Conservation (phyloP, 106 monocot species). For the Dendrobium nobile region DNA sequence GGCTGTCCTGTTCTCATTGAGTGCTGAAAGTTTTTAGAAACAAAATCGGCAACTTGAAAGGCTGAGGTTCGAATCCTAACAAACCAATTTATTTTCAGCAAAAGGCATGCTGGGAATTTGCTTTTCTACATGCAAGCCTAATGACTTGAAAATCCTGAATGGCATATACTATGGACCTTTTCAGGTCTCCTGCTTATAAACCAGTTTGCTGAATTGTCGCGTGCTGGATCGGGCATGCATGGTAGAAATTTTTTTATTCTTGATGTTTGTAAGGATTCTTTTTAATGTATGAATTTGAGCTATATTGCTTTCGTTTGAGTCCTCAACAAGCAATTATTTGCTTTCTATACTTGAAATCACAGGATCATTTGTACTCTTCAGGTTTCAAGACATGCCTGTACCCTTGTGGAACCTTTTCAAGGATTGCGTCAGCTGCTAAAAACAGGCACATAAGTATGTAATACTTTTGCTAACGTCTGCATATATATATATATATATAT, state of each 20-base stretch:
- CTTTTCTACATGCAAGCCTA: neutral
- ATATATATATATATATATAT: neutral
- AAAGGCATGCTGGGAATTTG: neutral
- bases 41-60: neutral
- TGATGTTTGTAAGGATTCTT: neutral
- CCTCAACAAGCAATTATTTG: neutral
- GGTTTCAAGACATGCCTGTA: conserved; percentile 69
- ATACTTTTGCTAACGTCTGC: neutral
- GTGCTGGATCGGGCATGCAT: neutral
- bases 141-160: neutral
- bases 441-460: conserved; percentile 58
- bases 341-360: neutral
- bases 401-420: conserved; percentile 78
- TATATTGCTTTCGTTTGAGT: neutral
- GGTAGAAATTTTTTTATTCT: neutral
- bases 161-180: neutral
- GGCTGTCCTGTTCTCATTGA: too few species aligned
- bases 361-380: conserved; percentile 18
- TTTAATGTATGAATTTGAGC: neutral
- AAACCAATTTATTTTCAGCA: neutral
- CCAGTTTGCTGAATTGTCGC: neutral
- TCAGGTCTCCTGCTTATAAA: neutral
- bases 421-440: conserved; percentile 60
- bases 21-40: too few species aligned
- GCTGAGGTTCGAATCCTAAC: neutral